Percentiles rank a stretch among this genome's conserved stretches.
Conservation (phyloP, 192 early-diverging fungal species). For the Coemansia asiatica region DNA sequence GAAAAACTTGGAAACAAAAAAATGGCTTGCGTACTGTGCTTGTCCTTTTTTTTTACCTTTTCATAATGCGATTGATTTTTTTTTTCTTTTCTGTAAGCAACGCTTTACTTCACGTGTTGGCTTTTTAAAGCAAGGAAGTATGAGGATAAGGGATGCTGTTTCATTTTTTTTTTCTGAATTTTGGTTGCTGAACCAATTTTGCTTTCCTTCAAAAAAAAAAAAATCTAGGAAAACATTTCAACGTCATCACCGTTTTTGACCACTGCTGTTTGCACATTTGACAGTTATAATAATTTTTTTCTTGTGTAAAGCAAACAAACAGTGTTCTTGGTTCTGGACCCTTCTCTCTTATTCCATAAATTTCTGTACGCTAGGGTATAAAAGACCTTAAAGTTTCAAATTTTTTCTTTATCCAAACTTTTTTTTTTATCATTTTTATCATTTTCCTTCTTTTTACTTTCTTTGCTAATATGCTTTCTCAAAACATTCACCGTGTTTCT, state of each 20-base stretch:
- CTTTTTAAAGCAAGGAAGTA: no score
- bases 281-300: no score
- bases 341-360: background rate
- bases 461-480: background rate
- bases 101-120: no score
- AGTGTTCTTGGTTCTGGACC: background rate
- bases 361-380: background rate
- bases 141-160: no score
- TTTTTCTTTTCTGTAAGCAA: no score
- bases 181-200: no score
- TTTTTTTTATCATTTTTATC: background rate
- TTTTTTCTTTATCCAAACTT: background rate
- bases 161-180: no score
- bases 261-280: background rate
- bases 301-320: background rate
- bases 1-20: background rate
- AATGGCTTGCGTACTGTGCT: no score
- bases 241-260: constrained; percentile 6
- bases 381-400: background rate
- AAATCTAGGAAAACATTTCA: no score
- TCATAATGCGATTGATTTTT: no score
- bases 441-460: background rate
- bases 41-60: no score
- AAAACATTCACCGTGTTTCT: background rate
- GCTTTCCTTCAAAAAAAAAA: background rate